Conservation (phyloP, 2,329 filamentous ascomycete species). For the Fusarium tjaetaba region DNA sequence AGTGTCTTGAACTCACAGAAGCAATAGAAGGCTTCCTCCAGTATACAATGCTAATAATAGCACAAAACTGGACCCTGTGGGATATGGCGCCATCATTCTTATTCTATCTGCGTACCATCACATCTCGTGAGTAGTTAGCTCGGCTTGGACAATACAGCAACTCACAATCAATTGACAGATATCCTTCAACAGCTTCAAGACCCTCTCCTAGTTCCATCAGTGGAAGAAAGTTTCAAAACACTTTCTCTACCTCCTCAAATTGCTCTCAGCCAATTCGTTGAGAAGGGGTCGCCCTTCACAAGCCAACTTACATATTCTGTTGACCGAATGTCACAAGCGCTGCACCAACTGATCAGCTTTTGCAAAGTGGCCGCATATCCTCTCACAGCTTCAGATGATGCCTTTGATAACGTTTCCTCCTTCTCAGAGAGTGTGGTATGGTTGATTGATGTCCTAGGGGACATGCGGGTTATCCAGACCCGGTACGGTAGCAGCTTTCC, state of each 20-base stretch:
- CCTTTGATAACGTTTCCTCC: constrained; percentile 46
- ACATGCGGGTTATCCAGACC: constrained; percentile 53
- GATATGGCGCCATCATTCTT: constrained; percentile 54
- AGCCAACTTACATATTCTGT: constrained; percentile 53
- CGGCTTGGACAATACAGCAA: neutral
- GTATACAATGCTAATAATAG: constrained; percentile 58
- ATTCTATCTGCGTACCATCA: constrained; percentile 60
- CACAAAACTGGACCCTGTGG: constrained; percentile 60
- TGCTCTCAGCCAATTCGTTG: constrained; percentile 51
- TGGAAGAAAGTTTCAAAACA: constrained; percentile 41
- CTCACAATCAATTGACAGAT: constrained; percentile 37
- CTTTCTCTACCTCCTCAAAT: constrained; percentile 53
- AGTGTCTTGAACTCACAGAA: constrained; percentile 58
- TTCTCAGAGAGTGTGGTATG: constrained; percentile 57
- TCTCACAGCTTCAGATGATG: constrained; percentile 48
- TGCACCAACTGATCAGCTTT: constrained; percentile 58
- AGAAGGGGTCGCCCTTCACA: constrained; percentile 33
- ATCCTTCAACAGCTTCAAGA: constrained; percentile 50
- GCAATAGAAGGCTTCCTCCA: constrained; percentile 65
- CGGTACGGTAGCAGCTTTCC: constrained; percentile 48
- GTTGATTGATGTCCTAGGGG: constrained; percentile 60
- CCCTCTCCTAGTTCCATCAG: constrained; percentile 40
- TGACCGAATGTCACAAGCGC: constrained; percentile 53
- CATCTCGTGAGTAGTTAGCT: constrained; percentile 54
- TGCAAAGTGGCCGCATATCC: constrained; percentile 56